Evolutionary conservation across 1,139 yeast species (phyloP), one percentile per base, ranked within the genome.

Genomic region (Hemisphaericaspora xylanilytica): DNA sequence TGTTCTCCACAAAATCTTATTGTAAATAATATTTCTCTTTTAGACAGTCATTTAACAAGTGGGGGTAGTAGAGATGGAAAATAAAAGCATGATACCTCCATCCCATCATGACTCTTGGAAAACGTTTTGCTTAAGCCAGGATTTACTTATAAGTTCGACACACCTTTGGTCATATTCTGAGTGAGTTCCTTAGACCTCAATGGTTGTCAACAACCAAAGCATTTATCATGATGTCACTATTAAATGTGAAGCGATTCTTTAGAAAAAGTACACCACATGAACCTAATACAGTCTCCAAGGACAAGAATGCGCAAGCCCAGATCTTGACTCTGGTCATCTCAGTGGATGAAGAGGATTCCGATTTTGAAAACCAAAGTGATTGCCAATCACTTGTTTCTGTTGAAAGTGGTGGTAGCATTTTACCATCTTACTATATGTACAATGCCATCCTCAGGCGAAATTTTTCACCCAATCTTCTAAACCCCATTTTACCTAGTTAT

Each of bases 361-460:
- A 29, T 18, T 18, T 24, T 5, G 36, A 33, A 10, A 11, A 21
- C 12, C 32, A 27, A 7, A 8, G 17, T n/a, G 28, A 21, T n/a
- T 2, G 13, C n/a, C 8, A 21, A 5, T 17, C 28, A 15, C 28
- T 27, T n/a, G 22, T 33, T 18, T 21, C 24, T 8, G 13, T 15
- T 33, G 13, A 22, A 15, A 21, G 27, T 33, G 32, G 31, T 20
- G 37, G 33, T 11, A 35, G 16, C 29, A 21, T 35, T 6, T 29
- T 43, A n/a, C 46, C 46, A 16, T 43, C 46, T 8, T 43, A 43
- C 24, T 41, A 39, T 26, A 43, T 43, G 46, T 38, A 41, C 24
- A 34, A 32, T 32, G 28, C 40, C 6, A 37, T 41, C 7, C n/a
- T 39, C 3, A 30, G 33, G 16, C 32, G 25, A 5, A 43, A 36